Percentiles rank a stretch among this genome's conserved stretches.
phyloP scores from a whole-genome alignment of 2,329 filamentous ascomycete species.

The Hawksworthiomyces lignivorus region DNA sequence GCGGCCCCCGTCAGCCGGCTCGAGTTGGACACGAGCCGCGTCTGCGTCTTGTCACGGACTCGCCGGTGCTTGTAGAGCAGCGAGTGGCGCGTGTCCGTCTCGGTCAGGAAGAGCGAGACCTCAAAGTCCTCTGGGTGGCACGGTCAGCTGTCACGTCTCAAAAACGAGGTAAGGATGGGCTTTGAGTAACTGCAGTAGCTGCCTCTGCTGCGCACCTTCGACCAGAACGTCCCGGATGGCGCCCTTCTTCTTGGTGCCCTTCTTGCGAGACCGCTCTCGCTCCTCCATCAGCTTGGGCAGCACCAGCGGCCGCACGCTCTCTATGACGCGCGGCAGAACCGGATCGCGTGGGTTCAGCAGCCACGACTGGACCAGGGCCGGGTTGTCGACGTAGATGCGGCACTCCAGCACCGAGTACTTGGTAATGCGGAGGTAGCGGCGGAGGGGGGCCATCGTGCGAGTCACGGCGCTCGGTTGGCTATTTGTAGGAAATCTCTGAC shows the following conservation, averaged over 20 bases:
- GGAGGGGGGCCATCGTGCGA: conserved; percentile 68
- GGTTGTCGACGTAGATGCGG: conserved; percentile 91
- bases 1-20: conserved; percentile 51
- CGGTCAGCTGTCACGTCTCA: not conserved
- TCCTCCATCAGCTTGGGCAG: conserved; percentile 89
- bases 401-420: conserved; percentile 94
- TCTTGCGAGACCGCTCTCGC: conserved; percentile 56
- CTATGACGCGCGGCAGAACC: conserved; percentile 73
- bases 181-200: not conserved
- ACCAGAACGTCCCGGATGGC: conserved; percentile 81
- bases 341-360: conserved; percentile 70
- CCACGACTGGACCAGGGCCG: conserved; percentile 74
- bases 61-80: conserved; percentile 79
- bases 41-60: conserved; percentile 52
- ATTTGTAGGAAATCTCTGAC: too few species aligned
- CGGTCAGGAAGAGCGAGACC: conserved; percentile 86
- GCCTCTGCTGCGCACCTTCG: conserved; percentile 47
- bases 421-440: conserved; percentile 84
- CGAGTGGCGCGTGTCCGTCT: conserved; percentile 76
- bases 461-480: not conserved
- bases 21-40: conserved; percentile 53
- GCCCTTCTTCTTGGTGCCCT: conserved; percentile 63
- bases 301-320: conserved; percentile 76
- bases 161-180: too few species aligned
- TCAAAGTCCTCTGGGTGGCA: conserved; percentile 74